phyloP scores from a whole-genome alignment of 768 basidiomycete genomes.

The Gyrodon lividus region DNA sequence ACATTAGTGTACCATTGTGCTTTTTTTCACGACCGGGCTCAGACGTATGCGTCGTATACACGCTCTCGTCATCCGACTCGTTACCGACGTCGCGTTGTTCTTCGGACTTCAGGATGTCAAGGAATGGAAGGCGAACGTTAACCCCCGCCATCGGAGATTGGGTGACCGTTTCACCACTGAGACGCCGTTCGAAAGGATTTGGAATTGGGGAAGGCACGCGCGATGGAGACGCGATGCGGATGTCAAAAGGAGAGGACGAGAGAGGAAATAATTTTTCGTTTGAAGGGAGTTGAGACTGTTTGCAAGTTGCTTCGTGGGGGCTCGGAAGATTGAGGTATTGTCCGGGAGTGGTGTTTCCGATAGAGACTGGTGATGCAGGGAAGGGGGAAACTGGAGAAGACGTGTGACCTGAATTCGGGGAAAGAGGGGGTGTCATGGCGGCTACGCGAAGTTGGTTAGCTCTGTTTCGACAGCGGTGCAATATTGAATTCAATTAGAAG shows the following conservation, averaged over 20 bases:
- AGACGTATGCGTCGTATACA: constrained; percentile 31
- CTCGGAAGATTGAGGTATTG: constrained; percentile 19
- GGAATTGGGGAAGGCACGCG: constrained; percentile 56
- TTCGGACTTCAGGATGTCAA: constrained; percentile 49
- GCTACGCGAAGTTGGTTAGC: constrained; percentile 13
- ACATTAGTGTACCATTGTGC: constrained; percentile 14
- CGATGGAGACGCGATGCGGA: constrained; percentile 31
- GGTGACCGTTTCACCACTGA: constrained; percentile 65
- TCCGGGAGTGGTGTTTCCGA: constrained; percentile 13
- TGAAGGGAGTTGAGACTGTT: constrained; percentile 4
- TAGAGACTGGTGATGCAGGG: constrained; percentile 23
- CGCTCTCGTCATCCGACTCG: constrained; percentile 34
- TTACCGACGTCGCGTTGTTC: constrained; percentile 17
- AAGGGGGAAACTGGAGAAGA: constrained; percentile 36
- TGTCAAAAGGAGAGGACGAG: constrained; percentile 19
- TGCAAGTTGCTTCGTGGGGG: constrained; percentile 15
- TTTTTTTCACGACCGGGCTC: constrained; percentile 17
- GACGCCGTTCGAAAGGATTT: constrained; percentile 87
- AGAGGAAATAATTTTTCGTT: constrained; percentile 19
- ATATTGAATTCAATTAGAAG: neutral
- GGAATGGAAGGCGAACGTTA: constrained; percentile 48
- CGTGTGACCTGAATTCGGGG: constrained; percentile 33
- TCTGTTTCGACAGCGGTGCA: neutral
- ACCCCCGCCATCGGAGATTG: constrained; percentile 21
- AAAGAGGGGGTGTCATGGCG: constrained; percentile 33